Base-by-base conservation (phyloP, 495 filamentous ascomycete species). In the Hyphodiscus hymeniophilus region DNA sequence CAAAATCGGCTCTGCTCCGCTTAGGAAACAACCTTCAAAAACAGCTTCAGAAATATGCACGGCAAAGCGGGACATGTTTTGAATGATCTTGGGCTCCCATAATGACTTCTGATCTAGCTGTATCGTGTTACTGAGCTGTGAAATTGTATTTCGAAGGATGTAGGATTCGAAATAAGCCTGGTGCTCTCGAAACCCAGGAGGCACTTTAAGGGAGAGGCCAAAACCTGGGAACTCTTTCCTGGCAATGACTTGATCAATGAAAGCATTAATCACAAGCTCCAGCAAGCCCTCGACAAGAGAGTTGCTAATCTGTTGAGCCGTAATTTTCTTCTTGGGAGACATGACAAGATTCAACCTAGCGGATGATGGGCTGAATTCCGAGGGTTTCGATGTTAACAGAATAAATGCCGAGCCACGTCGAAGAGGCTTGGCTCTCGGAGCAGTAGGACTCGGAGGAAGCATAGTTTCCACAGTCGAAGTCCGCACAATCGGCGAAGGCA, bases 121-220 rank as follows among this genome's bases (percentile, higher is more conserved):
- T 17, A 95, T 69, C 7, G 75, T 66, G 50, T 79, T 85, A 36
- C 74, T 74, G 38, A 96, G 62, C 38, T 83, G 77, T 7, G 80
- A 78, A 35, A 97, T 71, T 7, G 84, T 78, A 45, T 82, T 84
- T 26, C 78, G 76, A 13, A 96, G 70, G 11, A 97, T 63, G 66
- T 91, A 96, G 0, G 94, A 94, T 61, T 90, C 87, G 57, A 97
- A 95, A 60, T 87, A 91, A 4, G 89, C 89, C 52, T 95, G 89
- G 54, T 96, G 86, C 57, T 96, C 91, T 57, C 88, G 76, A 58
- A 91, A 94, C 1, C 91, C 89, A 3, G 92, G 85, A 2, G 92
- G 92, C 1, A 89, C 79, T 60, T 92, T 94, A n/a, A 87, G 66
- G 57, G 87, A 92, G 22, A 97, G 66, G 0, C 87, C 87, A 43